Conservation (phyloP, 495 filamentous ascomycete genomes). For the Xeromyces bisporus region DNA sequence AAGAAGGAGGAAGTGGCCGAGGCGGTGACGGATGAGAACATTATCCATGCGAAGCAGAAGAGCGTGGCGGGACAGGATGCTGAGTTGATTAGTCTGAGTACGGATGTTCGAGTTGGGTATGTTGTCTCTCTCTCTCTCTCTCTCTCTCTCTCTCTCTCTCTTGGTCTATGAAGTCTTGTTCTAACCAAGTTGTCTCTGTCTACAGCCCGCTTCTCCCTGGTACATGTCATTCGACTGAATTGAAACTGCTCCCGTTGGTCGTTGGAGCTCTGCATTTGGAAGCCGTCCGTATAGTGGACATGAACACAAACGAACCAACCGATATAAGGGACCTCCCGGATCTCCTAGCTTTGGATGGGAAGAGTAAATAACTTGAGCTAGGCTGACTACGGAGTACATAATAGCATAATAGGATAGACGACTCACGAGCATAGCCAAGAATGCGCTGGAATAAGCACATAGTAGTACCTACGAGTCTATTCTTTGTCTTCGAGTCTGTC, state of each 20-base stretch:
- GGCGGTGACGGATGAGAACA: slow-evolving; percentile 69
- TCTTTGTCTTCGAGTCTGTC: too few species aligned
- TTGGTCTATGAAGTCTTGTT: slow-evolving; percentile 2
- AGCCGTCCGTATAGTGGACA: slow-evolving; percentile 65
- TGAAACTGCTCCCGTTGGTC: slow-evolving; percentile 62
- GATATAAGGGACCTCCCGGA: slow-evolving; percentile 70
- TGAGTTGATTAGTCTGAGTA: slow-evolving; percentile 65
- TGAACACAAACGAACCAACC: slow-evolving; percentile 61
- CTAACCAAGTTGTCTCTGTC: slow-evolving; percentile 1
- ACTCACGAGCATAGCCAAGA: neutral
- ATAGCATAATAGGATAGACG: neutral
- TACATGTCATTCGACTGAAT: slow-evolving; percentile 63
- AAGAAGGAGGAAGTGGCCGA: slow-evolving; percentile 44
- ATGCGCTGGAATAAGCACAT: too few species aligned
- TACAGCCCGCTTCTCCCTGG: slow-evolving; percentile 49
- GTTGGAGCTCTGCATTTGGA: slow-evolving; percentile 64
- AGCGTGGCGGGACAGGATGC: slow-evolving; percentile 51
- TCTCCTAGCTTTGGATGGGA: slow-evolving; percentile 38
- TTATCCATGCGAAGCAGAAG: slow-evolving; percentile 69
- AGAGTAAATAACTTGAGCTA: slow-evolving; percentile 2
- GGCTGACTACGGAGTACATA: neutral
- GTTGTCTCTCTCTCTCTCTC: slow-evolving; percentile 6
- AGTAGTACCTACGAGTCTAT: too few species aligned
- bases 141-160: neutral
- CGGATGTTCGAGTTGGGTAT: slow-evolving; percentile 69